Conservation (phyloP, 2,329 filamentous ascomycete genomes). For the Verticillium dahliae region DNA sequence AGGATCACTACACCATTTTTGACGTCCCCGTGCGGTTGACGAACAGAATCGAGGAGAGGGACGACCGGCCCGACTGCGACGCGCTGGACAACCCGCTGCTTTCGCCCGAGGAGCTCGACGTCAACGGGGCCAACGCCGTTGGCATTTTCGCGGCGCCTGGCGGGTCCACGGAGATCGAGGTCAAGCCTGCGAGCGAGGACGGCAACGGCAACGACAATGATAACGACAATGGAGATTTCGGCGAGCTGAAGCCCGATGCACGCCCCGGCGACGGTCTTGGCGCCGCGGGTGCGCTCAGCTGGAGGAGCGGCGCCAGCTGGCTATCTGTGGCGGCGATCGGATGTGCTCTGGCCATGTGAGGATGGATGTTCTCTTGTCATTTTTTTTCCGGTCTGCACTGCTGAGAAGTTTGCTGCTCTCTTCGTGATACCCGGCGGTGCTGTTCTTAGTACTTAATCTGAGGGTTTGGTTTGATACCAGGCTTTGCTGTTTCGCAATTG, state of each 20-base stretch:
- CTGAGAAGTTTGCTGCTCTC: background rate
- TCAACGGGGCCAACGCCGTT: conserved; percentile 32
- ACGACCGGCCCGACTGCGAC: conserved; percentile 40
- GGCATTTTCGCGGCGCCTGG: conserved; percentile 45
- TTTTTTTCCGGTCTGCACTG: background rate
- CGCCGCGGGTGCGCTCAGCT: conserved; percentile 22
- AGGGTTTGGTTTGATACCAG: background rate
- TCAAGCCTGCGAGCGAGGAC: conserved; percentile 10
- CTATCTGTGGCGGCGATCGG: conserved; percentile 8
- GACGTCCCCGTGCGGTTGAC: conserved; percentile 63
- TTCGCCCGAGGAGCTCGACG: conserved; percentile 36
- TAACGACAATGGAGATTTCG: conserved; percentile 16
- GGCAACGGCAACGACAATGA: conserved; percentile 8
- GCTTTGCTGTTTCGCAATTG: background rate
- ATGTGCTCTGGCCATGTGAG: background rate
- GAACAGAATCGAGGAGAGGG: conserved; percentile 48
- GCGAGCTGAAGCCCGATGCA: conserved; percentile 20
- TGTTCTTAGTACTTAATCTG: background rate
- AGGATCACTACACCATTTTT: conserved; percentile 62
- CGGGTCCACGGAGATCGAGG: conserved; percentile 39
- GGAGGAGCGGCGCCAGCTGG: conserved; percentile 23
- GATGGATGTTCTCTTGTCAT: background rate
- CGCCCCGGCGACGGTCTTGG: conserved; percentile 23
- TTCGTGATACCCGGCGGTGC: background rate
- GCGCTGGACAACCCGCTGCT: conserved; percentile 44